phyloP scores from a whole-genome alignment of 805 yeast species.

The Myxozyma melibiosi region DNA sequence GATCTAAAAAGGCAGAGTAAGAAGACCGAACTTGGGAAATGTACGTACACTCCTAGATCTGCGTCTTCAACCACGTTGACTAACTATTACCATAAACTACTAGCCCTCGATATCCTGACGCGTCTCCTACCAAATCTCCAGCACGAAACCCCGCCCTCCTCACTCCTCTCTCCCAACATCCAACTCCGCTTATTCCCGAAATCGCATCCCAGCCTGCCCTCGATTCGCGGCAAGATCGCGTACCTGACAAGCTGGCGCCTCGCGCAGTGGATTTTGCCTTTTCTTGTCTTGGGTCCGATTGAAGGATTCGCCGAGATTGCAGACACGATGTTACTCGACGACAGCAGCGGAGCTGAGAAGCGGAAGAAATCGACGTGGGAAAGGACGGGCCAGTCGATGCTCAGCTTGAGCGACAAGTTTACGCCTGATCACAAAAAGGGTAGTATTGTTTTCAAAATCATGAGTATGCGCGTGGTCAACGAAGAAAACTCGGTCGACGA shows the following conservation, averaged over 20 bases:
- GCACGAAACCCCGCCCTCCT: constrained; percentile 22
- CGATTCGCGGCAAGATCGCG: constrained; percentile 30
- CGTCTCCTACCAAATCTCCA: constrained; percentile 28
- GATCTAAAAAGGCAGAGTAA: constrained; percentile 2
- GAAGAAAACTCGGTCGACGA: constrained; percentile 6
- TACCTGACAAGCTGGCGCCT: constrained; percentile 30
- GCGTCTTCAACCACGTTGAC: no score
- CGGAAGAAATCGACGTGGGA: constrained; percentile 1
- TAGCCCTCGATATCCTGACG: constrained; percentile 25
- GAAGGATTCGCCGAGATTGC: constrained; percentile 30
- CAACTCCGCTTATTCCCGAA: constrained; percentile 32
- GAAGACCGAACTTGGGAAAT: constrained; percentile 21
- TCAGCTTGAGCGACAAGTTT: background rate
- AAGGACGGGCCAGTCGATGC: background rate
- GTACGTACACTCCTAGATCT: background rate
- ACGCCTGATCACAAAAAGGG: constrained; percentile 18
- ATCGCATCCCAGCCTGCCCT: constrained; percentile 30
- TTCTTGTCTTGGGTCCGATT: constrained; percentile 30
- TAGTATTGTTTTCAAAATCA: constrained; percentile 20
- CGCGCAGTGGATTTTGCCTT: constrained; percentile 31
- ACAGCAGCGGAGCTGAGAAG: background rate
- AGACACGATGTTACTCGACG: constrained; percentile 1
- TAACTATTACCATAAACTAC: background rate
- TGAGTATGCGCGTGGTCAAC: constrained; percentile 27
- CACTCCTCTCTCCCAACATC: constrained; percentile 25